Conservation (phyloP, 139 green algal species). For the Penium margaritaceum region DNA sequence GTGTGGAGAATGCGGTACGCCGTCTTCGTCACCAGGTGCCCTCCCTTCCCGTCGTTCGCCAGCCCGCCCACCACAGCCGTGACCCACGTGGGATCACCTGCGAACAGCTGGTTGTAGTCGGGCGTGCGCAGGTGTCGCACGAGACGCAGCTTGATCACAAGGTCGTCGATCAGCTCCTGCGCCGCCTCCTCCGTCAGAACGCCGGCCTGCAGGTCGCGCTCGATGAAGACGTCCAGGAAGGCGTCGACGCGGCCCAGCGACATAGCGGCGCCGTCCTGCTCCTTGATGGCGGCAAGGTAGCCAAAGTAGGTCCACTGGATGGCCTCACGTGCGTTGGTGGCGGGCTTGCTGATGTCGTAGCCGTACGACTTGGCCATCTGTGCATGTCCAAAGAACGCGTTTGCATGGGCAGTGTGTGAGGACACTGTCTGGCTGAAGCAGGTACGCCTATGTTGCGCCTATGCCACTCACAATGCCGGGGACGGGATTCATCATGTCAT, state of each 20-base stretch:
- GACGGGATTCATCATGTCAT: too few species aligned
- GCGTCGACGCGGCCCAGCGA: conserved; percentile 68
- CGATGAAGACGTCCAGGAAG: conserved; percentile 70
- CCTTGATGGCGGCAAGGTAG: conserved; percentile 70
- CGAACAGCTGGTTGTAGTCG: conserved; percentile 74
- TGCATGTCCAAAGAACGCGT: too few species aligned
- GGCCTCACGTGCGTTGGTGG: conserved; percentile 57
- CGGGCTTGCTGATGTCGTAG: conserved; percentile 57
- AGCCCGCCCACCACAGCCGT: conserved; percentile 61
- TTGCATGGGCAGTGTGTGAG: too few species aligned
- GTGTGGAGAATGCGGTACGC: conserved; percentile 61
- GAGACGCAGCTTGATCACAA: conserved; percentile 55
- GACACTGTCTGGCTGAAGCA: too few species aligned
- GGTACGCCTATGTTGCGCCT: too few species aligned
- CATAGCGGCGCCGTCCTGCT: conserved; percentile 73
- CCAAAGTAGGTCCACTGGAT: conserved; percentile 70
- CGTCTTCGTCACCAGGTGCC: conserved; percentile 68
- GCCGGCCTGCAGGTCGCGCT: conserved; percentile 52
- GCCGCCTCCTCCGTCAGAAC: conserved; percentile 53
- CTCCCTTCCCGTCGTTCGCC: conserved; percentile 28
- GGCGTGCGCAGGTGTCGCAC: conserved; percentile 64
- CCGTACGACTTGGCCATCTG: conserved; percentile 64
- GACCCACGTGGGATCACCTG: conserved; percentile 70
- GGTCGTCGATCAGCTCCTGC: conserved; percentile 66
- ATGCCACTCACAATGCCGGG: too few species aligned